A percentile compares a stretch with the other conserved stretches of the same genome.
phyloP scores from a whole-genome alignment of 306 rosid genomes.

The Prunus mongolica region DNA sequence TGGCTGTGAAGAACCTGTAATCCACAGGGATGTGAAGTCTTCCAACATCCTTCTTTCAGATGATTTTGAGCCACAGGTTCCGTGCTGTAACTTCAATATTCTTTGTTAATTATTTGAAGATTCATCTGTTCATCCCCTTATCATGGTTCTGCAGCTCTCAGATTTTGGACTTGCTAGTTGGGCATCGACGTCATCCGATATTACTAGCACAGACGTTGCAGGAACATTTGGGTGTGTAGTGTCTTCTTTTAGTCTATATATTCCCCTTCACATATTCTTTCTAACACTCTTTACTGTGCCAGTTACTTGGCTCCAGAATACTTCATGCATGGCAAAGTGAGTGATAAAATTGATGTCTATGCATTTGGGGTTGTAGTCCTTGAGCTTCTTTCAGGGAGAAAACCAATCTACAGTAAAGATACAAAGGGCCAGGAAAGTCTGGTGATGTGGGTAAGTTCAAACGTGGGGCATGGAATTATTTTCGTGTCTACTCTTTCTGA shows the following conservation, averaged over 20 bases:
- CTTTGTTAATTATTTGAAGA: slow-evolving; percentile 6
- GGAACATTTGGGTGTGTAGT: slow-evolving; percentile 93
- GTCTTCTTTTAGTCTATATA: slow-evolving; percentile 20
- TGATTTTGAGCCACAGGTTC: slow-evolving; percentile 84
- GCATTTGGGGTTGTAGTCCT: slow-evolving; percentile 97
- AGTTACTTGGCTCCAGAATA: slow-evolving; percentile 97
- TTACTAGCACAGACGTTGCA: slow-evolving; percentile 68
- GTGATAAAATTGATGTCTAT: slow-evolving; percentile 84
- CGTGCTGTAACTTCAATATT: not conserved
- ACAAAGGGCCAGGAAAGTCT: slow-evolving; percentile 80
- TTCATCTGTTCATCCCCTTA: slow-evolving; percentile 11
- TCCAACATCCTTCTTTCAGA: slow-evolving; percentile 87
- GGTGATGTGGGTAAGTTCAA: slow-evolving; percentile 87
- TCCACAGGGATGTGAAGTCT: slow-evolving; percentile 93
- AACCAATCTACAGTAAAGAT: slow-evolving; percentile 57
- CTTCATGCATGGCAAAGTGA: slow-evolving; percentile 90
- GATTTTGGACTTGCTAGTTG: slow-evolving; percentile 92
- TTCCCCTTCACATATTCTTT: slow-evolving; percentile 6
- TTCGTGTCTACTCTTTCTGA: not conserved
- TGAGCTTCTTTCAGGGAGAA: slow-evolving; percentile 88
- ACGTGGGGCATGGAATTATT: slow-evolving; percentile 7
- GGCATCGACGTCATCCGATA: slow-evolving; percentile 63
- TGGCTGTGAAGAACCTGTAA: slow-evolving; percentile 68
- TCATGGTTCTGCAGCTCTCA: slow-evolving; percentile 63
- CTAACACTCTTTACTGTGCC: slow-evolving; percentile 34